Base-by-base conservation (phyloP, 1,139 yeast species). In the Saccharomycopsis hybrid region DNA sequence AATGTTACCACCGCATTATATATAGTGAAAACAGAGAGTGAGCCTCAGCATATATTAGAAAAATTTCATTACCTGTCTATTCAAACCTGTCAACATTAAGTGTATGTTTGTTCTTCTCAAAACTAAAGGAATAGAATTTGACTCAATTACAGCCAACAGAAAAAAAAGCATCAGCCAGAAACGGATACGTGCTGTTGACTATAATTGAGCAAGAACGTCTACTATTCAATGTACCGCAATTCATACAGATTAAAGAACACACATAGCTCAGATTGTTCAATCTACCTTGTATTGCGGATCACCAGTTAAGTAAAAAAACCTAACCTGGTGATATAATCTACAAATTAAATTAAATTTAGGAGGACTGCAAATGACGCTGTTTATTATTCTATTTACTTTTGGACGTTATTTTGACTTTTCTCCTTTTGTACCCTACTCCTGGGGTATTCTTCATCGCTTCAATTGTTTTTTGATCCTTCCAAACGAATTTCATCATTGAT, bases 231-330 rank as follows among this genome's bases (percentile, higher is more conserved):
- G 30, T 44, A 36, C 47, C 47, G 47, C 47, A 29, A 29, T 44
- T 24, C 5, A 36, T 44, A 44, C 47, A 44, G 47, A 44, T 29
- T 31, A 29, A 29, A 18, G 11, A 36, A 44, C 24, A 35, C 47
- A 29, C 33, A 11, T 7, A n/a, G 13, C 35, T 44, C 41, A 13
- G 33, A 37, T 27, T 29, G 37, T 29, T 29, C 37, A 40, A 44
- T 44, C 47, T 28, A 44, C 47, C 47, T 44, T 36, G 27, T 29
- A 25, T 40, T 11, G 43, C 43, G 43, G 43, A 28, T 40, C 24
- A 7, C 24, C 8, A 7, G 40, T 11, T n/a, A 36, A 36, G 13
- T 36, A 36, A 36, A 13, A 11, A 7, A 36, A 11, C 18, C 40
- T 11, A 13, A 11, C 7, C 13, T 36, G 7, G 11, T 8, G 35